These are phyloP conservation scores for Eimeria acervulina DNA, from an alignment of 169 alveolate genomes.

Conservation along the genomic window DNA sequence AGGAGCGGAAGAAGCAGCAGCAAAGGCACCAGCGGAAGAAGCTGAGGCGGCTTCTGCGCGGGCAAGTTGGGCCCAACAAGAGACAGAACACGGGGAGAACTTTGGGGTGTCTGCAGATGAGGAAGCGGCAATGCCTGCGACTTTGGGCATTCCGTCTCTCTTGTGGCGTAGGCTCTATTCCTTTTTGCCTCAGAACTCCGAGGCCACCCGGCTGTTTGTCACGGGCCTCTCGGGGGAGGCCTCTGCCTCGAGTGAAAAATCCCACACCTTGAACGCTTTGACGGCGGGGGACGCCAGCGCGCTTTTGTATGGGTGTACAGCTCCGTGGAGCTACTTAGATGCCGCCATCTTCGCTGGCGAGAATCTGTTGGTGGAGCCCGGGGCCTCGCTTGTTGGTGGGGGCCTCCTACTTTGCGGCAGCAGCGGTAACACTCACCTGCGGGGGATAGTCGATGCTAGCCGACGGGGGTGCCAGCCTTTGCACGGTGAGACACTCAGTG, in stretches of 20 bases:
- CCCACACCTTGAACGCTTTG: not conserved
- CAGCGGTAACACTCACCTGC: constrained; percentile 12
- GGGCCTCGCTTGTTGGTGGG: constrained; percentile 68
- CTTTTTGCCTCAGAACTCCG: not conserved
- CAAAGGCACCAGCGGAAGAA: not conserved
- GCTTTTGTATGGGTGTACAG: not conserved
- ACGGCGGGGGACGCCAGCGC: not conserved
- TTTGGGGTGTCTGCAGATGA: not conserved
- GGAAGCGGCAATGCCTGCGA: not conserved
- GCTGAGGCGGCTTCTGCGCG: not conserved
- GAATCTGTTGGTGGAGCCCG: constrained; percentile 10
- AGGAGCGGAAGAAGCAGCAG: not conserved
- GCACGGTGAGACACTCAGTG: constrained; percentile 13
- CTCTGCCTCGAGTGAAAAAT: not conserved
- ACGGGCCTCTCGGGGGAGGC: not conserved
- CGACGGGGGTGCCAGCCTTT: constrained; percentile 68
- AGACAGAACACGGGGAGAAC: not conserved
- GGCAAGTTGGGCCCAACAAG: not conserved
- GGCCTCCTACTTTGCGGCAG: constrained; percentile 29
- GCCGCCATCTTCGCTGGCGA: constrained; percentile 44
- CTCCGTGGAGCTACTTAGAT: constrained; percentile 41
- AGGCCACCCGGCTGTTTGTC: not conserved
- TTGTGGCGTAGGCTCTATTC: not conserved
- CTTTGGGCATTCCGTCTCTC: not conserved
- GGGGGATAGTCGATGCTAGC: constrained; percentile 51